Percentiles rank a stretch among this genome's conserved stretches.
Evolutionary conservation across 768 basidiomycete genomes (phyloP).

Genomic region (Tylopilus sp.): DNA sequence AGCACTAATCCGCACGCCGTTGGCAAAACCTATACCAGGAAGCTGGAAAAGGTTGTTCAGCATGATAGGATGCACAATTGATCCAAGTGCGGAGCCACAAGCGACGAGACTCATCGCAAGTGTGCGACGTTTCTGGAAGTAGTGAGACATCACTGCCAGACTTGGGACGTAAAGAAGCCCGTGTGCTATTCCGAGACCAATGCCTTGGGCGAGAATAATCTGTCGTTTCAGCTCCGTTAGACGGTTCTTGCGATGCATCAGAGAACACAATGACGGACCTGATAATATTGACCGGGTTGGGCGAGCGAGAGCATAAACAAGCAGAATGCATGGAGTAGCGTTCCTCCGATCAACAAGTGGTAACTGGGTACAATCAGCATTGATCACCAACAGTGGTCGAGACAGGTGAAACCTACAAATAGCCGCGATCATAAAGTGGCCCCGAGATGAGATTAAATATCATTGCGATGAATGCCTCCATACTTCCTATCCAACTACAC

Average conservation of each 20-base stretch:
- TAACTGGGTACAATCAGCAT: slow-evolving; percentile 30
- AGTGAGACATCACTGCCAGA: slow-evolving; percentile 41
- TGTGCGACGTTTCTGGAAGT: slow-evolving; percentile 40
- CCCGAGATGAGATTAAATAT: slow-evolving; percentile 41
- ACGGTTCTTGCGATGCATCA: neutral
- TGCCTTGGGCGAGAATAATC: slow-evolving; percentile 49
- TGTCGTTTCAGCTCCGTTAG: slow-evolving; percentile 11
- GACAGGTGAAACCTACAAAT: slow-evolving; percentile 34
- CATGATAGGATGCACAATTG: slow-evolving; percentile 27
- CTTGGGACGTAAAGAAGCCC: slow-evolving; percentile 47
- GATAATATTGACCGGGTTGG: slow-evolving; percentile 40
- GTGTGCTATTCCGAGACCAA: slow-evolving; percentile 42
- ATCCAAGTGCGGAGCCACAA: slow-evolving; percentile 35
- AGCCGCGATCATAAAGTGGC: slow-evolving; percentile 47
- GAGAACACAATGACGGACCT: slow-evolving; percentile 28
- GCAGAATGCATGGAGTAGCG: slow-evolving; percentile 39
- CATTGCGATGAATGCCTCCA: slow-evolving; percentile 39
- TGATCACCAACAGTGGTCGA: neutral
- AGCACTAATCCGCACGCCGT: slow-evolving; percentile 48
- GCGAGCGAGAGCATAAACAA: slow-evolving; percentile 46
- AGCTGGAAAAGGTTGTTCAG: slow-evolving; percentile 27
- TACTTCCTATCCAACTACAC: slow-evolving; percentile 43
- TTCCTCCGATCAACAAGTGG: slow-evolving; percentile 42
- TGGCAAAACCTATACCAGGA: slow-evolving; percentile 38
- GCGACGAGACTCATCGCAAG: slow-evolving; percentile 43